Evolutionary conservation across 2,329 filamentous ascomycete species (phyloP).

Genomic region (Fusarium oxysporum): DNA sequence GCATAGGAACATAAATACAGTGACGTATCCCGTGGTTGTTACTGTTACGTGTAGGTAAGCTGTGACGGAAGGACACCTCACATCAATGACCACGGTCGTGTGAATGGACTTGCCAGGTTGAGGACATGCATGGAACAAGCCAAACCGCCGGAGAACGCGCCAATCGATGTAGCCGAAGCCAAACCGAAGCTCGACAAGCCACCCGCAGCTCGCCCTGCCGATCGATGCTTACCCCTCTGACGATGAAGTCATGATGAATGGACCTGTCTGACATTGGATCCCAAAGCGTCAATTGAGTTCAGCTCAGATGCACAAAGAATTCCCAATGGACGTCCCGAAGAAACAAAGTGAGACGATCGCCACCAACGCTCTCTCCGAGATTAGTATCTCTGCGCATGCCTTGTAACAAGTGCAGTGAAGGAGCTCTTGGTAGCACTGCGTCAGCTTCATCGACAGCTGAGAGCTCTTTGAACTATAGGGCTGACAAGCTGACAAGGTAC

Average conservation of each 20-base stretch:
- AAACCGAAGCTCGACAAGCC: constrained; percentile 3
- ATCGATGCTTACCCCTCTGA: constrained; percentile 2
- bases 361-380: background rate
- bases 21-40: no score
- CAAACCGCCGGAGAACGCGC: background rate
- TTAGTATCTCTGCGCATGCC: background rate
- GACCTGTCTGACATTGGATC: background rate
- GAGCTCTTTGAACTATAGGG: background rate
- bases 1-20: background rate
- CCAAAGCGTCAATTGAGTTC: background rate
- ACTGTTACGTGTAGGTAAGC: no score
- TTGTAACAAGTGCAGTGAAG: rapidly evolving
- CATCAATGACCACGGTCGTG: no score
- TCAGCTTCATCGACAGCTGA: background rate
- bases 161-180: background rate
- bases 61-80: no score
- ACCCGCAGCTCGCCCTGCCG: constrained; percentile 7
- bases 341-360: background rate
- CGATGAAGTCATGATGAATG: constrained; percentile 12
- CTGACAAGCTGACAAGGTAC: background rate
- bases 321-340: background rate
- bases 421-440: background rate
- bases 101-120: background rate
- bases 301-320: rapidly evolving
- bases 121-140: background rate